These are phyloP conservation scores for Gentiana dahurica DNA, from an alignment of 257 asterid species.

Conservation along the genomic window DNA sequence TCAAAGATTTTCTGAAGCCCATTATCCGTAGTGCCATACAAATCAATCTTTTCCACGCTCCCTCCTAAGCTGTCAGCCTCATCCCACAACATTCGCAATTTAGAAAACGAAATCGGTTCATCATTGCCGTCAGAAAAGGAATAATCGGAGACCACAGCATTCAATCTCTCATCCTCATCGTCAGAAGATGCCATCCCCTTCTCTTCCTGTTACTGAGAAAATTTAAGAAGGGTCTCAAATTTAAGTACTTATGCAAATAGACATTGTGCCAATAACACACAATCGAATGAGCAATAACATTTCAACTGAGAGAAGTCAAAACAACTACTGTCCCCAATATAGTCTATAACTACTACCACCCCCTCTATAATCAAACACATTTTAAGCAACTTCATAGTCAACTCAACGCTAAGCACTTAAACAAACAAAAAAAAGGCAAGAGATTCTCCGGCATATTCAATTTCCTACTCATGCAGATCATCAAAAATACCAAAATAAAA, in stretches of 20 bases:
- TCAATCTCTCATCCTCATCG: constrained; percentile 49
- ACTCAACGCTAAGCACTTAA: neutral
- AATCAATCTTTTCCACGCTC: constrained; percentile 24
- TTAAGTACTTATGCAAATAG: neutral
- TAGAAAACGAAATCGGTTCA: constrained; percentile 44
- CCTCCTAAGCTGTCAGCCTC: constrained; percentile 19
- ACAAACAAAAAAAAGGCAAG: neutral
- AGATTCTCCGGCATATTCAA: too few species aligned
- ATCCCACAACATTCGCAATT: constrained; percentile 48
- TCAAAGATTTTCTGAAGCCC: constrained; percentile 55
- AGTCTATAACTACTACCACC: too few species aligned
- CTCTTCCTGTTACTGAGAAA: neutral
- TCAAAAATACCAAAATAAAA: neutral
- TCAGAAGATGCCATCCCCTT: constrained; percentile 58
- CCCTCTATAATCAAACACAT: too few species aligned
- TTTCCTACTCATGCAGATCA: neutral
- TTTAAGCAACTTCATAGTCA: too few species aligned
- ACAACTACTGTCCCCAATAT: too few species aligned
- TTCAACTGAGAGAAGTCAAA: neutral
- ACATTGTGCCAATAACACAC: too few species aligned
- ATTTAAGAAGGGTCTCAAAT: neutral
- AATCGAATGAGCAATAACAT: neutral
- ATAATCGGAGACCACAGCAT: constrained; percentile 40
- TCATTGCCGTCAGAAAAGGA: constrained; percentile 30
- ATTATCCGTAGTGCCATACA: constrained; percentile 52